These are phyloP conservation scores for Neofusicoccum cordaticola DNA, from an alignment of 2,329 filamentous ascomycete genomes.

Conservation along the genomic window DNA sequence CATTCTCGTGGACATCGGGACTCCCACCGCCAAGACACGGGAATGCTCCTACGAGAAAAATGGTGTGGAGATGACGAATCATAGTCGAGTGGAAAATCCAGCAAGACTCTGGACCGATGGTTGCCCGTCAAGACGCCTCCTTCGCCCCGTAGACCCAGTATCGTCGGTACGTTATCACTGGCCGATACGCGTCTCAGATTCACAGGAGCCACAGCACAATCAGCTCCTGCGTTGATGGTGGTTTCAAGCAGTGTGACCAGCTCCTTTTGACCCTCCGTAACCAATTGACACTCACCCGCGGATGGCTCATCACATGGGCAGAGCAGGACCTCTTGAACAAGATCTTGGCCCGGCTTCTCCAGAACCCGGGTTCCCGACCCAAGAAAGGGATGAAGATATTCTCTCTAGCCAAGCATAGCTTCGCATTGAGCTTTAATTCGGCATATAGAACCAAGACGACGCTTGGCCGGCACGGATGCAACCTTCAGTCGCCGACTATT, in stretches of 20 bases:
- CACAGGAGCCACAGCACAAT: neutral
- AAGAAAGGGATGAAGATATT: constrained; percentile 13
- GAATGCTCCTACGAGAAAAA: constrained; percentile 9
- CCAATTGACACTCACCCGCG: neutral
- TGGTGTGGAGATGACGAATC: constrained; percentile 2
- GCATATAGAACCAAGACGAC: neutral
- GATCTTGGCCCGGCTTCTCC: neutral
- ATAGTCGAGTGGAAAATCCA: neutral
- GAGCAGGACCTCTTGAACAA: no score
- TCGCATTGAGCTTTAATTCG: neutral
- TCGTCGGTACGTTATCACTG: neutral
- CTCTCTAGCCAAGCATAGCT: neutral
- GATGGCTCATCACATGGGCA: neutral
- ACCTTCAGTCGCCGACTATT: neutral
- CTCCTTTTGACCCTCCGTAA: neutral
- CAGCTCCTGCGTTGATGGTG: neutral
- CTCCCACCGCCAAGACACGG: constrained; percentile 9
- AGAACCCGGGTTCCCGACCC: neutral
- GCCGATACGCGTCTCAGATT: neutral
- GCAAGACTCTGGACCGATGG: neutral
- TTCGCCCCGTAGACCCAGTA: neutral
- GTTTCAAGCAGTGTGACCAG: neutral
- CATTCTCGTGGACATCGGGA: constrained; percentile 8
- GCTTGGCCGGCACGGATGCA: constrained; percentile 15
- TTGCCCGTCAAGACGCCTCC: constrained; percentile 2